Evolutionary conservation across 2,329 filamentous ascomycete species (phyloP).

Genomic region (Mycosphaerella arachidis): DNA sequence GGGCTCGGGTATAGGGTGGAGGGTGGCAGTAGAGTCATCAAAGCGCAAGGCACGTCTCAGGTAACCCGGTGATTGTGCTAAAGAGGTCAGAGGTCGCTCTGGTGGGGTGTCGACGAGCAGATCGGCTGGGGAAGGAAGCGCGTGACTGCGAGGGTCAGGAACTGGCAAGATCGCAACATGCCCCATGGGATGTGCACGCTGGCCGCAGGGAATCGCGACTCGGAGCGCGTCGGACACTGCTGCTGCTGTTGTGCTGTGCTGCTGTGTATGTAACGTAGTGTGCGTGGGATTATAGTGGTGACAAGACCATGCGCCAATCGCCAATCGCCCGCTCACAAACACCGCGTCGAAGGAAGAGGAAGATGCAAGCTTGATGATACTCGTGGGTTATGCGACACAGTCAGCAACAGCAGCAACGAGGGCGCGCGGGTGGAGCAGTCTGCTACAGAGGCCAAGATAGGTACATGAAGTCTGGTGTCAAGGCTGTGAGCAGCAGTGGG

Average conservation of each 20-base stretch:
- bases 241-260: neutral
- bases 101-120: neutral
- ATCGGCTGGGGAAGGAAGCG: neutral
- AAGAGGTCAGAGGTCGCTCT: neutral
- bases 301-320: neutral
- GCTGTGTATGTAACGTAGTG: neutral
- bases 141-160: neutral
- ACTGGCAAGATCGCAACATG: neutral
- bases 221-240: neutral
- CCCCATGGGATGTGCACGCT: neutral
- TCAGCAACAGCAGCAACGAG: neutral
- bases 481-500: neutral
- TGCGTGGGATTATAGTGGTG: neutral
- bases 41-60: slow-evolving; percentile 10
- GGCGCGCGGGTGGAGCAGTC: neutral
- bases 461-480: neutral
- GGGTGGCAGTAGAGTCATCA: slow-evolving; percentile 6
- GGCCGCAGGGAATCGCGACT: neutral
- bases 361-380: neutral
- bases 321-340: neutral
- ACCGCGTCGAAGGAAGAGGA: neutral
- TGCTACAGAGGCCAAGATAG: neutral
- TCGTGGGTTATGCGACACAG: neutral
- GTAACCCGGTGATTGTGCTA: slow-evolving; percentile 3
- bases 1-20: slow-evolving; percentile 18